Evolutionary conservation across 495 filamentous ascomycete species (phyloP), one percentile per base, ranked within the genome.

Genomic region (Lophiotrema nucula): DNA sequence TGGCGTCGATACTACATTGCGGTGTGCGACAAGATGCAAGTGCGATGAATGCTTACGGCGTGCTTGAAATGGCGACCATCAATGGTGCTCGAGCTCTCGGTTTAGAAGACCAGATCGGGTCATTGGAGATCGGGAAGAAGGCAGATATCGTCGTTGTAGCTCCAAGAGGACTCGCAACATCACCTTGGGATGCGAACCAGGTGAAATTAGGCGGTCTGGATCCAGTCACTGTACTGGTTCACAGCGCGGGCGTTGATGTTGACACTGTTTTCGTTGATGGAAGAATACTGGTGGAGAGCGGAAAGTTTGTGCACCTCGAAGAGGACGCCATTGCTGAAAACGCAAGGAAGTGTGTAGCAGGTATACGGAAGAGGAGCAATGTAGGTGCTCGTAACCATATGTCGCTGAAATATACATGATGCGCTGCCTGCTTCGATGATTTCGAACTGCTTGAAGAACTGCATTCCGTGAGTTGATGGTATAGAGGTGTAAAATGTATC

Each of bases 81-180:
- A 54, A 54, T 25, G 57, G 57, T 6, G 57, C 57, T 5, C 38
- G 50, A 10, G 57, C 57, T 15, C 51, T 60, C n/a, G 51, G 57
- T 16, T 19, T 60, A 23, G 50, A 60, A 28, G 23, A 35, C 1
- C 24, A 60, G 13, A 47, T 60, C 13, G 57, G 57, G 12, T 55
- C 25, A n/a, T 19, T 53, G 26, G 57, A 60, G 19, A 42, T 56
- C 8, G 57, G 57, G 4, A 60, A 60, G 51, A 56, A 60, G 43
- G 57, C 50, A 2, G 57, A 60, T 42, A 35, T 60, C 22, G 57
- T 55, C 21, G 39, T 55, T 4, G 38, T 60, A 11, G 25, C 16
- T 8, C 43, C 53, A 4, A 44, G 16, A 15, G 53, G 53, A 23
- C 16, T 49, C 8, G 53, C n/a, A 4, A 5, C 43, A 15, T 27